Conservation (phyloP, 108 stramenopile species). For the Nitzschia sp. region DNA sequence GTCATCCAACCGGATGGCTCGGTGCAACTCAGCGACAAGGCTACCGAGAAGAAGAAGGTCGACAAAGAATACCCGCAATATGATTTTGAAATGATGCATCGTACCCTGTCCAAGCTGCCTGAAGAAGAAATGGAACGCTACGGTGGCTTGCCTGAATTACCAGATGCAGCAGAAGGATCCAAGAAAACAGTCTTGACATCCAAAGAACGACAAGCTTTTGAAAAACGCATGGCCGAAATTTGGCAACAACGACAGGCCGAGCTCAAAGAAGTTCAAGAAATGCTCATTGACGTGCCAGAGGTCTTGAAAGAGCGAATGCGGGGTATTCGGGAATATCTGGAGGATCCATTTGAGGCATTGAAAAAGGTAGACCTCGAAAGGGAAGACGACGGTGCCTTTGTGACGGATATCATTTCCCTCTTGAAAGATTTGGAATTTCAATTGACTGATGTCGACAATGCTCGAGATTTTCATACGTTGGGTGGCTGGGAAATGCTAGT, state of each 20-base stretch:
- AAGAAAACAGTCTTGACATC: slow-evolving; percentile 1
- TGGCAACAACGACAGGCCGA: slow-evolving; percentile 84
- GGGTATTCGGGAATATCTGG: slow-evolving; percentile 53
- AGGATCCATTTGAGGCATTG: slow-evolving; percentile 40
- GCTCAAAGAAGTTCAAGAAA: slow-evolving; percentile 50
- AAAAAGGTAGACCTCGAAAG: slow-evolving; percentile 24
- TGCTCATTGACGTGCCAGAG: slow-evolving; percentile 62
- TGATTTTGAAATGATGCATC: slow-evolving; percentile 87
- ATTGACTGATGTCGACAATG: slow-evolving; percentile 91
- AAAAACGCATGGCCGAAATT: slow-evolving; percentile 64
- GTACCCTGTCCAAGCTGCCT: slow-evolving; percentile 72
- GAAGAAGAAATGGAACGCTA: slow-evolving; percentile 72
- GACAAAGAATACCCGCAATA: slow-evolving; percentile 18
- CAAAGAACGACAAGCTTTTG: slow-evolving; percentile 44
- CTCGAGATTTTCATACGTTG: slow-evolving; percentile 93
- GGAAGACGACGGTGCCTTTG: slow-evolving; percentile 37
- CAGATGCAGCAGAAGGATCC: slow-evolving; percentile 13
- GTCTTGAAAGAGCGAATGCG: slow-evolving; percentile 63
- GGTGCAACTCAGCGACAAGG: background rate
- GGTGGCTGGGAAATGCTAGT: slow-evolving; percentile 87
- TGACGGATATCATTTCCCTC: slow-evolving; percentile 52
- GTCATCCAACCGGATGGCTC: slow-evolving; percentile 22
- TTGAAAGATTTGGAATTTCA: slow-evolving; percentile 87
- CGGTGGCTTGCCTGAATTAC: slow-evolving; percentile 62
- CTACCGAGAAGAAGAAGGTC: background rate